These are phyloP conservation scores for Waltergamsia citrina DNA, from an alignment of 2,329 filamentous ascomycete genomes.

Conservation along the genomic window DNA sequence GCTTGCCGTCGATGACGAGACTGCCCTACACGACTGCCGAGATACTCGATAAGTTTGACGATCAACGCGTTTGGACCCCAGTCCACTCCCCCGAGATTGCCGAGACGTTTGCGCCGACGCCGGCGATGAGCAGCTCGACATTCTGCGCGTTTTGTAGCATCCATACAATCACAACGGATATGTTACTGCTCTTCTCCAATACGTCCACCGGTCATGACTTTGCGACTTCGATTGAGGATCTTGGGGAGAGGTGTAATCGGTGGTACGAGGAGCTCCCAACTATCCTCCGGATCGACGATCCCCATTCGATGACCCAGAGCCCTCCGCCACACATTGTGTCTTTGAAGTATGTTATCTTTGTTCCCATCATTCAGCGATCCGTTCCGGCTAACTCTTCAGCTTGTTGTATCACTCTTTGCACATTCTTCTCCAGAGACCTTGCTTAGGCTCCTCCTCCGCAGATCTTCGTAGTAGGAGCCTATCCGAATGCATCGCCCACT, in stretches of 20 bases:
- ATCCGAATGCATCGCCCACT: constrained; percentile 3
- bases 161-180: constrained; percentile 10
- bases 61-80: constrained; percentile 7
- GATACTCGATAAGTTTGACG: constrained; percentile 9
- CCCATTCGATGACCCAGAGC: constrained; percentile 1
- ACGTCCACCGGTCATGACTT: constrained; percentile 2
- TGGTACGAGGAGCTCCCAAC: constrained; percentile 6
- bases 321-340: constrained; percentile 8
- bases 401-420: constrained; percentile 8
- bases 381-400: no score
- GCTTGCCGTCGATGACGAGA: constrained; percentile 6
- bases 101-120: constrained; percentile 1
- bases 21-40: constrained; percentile 6
- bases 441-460: neutral
- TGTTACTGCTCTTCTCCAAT: constrained; percentile 9
- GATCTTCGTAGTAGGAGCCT: neutral
- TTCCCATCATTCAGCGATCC: no score
- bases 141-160: constrained; percentile 9
- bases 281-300: constrained; percentile 4
- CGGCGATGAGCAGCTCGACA: constrained; percentile 4
- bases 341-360: constrained; percentile 8
- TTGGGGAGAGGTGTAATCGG: constrained; percentile 3
- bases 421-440: constrained; percentile 8
- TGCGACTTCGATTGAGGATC: constrained; percentile 2
- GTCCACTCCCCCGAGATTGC: constrained; percentile 6